phyloP scores from a whole-genome alignment of 2,329 filamentous ascomycete species.

The Calonectria honghensis region DNA sequence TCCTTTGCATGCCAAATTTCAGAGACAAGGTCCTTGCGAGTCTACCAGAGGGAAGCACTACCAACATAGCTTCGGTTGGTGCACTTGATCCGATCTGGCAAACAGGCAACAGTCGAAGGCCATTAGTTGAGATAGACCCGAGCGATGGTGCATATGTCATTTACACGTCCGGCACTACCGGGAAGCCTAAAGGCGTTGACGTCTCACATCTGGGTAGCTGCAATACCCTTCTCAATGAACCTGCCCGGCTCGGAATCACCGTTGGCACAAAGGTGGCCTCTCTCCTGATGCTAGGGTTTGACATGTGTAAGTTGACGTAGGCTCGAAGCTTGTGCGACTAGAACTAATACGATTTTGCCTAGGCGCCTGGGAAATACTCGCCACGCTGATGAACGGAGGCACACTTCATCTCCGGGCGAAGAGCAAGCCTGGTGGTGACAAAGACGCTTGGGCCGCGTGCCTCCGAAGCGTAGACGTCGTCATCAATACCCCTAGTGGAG shows the following conservation, averaged over 20 bases:
- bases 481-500: background rate
- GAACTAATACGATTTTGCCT: background rate
- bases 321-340: background rate
- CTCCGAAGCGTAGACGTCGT: background rate
- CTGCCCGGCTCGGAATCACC: background rate
- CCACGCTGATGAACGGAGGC: background rate
- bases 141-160: background rate
- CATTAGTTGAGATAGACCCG: background rate
- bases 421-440: background rate
- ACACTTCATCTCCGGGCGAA: conserved; percentile 1
- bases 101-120: background rate
- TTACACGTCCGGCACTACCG: background rate
- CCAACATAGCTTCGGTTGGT: background rate
- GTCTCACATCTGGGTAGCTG: background rate
- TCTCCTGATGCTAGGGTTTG: background rate
- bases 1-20: background rate
- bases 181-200: background rate
- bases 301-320: background rate
- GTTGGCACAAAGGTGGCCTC: background rate
- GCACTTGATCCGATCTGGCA: background rate
- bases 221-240: background rate
- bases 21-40: background rate
- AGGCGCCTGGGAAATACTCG: background rate
- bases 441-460: background rate
- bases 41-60: background rate